Evolutionary conservation across 257 asterid genomes (phyloP).

Genomic region (Paulownia fortunei): DNA sequence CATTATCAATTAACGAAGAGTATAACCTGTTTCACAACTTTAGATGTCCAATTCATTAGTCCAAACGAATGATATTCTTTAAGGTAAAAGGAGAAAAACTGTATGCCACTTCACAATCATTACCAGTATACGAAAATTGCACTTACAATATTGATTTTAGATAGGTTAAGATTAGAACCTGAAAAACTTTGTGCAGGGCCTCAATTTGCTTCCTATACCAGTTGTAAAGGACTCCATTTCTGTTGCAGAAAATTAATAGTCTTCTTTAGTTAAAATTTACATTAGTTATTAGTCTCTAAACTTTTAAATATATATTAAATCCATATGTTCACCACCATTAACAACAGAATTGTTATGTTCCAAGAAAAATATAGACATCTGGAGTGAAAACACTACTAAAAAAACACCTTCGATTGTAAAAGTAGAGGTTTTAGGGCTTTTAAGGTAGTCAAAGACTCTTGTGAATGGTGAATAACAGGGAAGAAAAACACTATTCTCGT

Average conservation of each 20-base stretch:
- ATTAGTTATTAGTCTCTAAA: constrained; percentile 39
- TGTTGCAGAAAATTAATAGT: constrained; percentile 66
- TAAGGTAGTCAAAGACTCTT: background rate
- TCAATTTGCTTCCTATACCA: constrained; percentile 91
- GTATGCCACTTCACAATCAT: constrained; percentile 31
- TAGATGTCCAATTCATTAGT: constrained; percentile 58
- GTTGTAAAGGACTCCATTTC: constrained; percentile 75
- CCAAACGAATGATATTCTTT: constrained; percentile 24
- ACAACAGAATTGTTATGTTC: background rate
- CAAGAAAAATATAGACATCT: background rate
- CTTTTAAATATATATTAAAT: constrained; percentile 31
- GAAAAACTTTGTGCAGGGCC: constrained; percentile 94
- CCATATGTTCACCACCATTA: constrained; percentile 17
- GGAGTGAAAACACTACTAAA: background rate
- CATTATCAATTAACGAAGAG: constrained; percentile 41
- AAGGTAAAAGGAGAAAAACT: background rate
- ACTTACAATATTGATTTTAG: constrained; percentile 48
- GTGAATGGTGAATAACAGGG: background rate
- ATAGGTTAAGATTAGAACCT: constrained; percentile 80
- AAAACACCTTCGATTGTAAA: background rate
- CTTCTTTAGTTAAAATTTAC: constrained; percentile 44
- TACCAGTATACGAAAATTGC: constrained; percentile 33
- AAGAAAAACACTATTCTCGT: background rate
- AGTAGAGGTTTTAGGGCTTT: background rate
- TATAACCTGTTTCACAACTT: constrained; percentile 63